Percentiles rank a stretch among this genome's conserved stretches.
Conservation (phyloP, 768 basidiomycete species). For the Gymnopilus dilepis region DNA sequence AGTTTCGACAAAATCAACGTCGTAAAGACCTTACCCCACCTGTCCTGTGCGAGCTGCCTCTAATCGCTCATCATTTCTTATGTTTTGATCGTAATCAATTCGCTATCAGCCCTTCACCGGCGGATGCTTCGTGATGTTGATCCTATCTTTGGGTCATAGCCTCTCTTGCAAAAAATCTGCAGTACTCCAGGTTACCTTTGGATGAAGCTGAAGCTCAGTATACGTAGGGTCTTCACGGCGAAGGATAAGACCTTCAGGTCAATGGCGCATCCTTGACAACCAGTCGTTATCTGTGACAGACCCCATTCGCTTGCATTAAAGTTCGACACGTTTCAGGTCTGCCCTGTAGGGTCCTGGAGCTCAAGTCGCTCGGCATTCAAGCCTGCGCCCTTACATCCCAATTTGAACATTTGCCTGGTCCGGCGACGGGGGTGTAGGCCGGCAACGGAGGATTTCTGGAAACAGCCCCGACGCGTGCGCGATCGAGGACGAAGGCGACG, state of each 20-base stretch:
- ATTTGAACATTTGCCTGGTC: not conserved
- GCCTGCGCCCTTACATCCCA: not conserved
- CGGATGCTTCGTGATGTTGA: not conserved
- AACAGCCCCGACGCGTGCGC: not conserved
- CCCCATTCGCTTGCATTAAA: not conserved
- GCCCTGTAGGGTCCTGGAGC: not conserved
- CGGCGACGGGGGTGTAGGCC: not conserved
- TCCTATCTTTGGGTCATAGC: not conserved
- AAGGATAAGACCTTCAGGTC: not conserved
- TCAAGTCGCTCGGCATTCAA: not conserved
- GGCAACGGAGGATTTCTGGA: not conserved
- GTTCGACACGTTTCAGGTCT: slow-evolving; percentile 1
- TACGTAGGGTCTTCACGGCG: no score
- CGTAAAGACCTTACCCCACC: not conserved
- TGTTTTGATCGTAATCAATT: slow-evolving; percentile 5
- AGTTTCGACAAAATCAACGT: not conserved
- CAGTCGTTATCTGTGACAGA: not conserved
- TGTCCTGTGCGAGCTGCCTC: not conserved
- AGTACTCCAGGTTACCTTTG: not conserved
- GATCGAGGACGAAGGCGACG: not conserved
- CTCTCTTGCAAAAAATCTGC: not conserved
- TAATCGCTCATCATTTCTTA: not conserved
- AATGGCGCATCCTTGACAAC: not conserved
- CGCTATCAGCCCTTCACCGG: not conserved
- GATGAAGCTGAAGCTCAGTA: not conserved